phyloP scores from a whole-genome alignment of 768 basidiomycete species.

The Hygrophorus russula region DNA sequence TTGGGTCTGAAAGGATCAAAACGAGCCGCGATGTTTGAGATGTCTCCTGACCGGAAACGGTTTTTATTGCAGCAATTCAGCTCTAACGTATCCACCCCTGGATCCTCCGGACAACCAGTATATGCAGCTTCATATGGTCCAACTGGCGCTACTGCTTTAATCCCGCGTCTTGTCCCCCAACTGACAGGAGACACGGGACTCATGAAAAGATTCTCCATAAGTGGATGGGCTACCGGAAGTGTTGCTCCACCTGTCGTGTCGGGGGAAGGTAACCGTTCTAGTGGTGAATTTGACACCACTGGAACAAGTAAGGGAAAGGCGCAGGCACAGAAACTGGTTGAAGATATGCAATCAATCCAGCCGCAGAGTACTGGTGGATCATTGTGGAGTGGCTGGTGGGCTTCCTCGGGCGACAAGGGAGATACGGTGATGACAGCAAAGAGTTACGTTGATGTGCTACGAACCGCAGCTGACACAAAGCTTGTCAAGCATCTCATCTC shows the following conservation, averaged over 20 bases:
- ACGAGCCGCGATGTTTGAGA: constrained; percentile 47
- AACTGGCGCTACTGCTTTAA: constrained; percentile 40
- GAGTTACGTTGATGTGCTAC: constrained; percentile 55
- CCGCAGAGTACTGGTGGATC: constrained; percentile 61
- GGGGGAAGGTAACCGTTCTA: constrained; percentile 21
- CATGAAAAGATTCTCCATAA: constrained; percentile 57
- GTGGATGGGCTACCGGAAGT: constrained; percentile 40
- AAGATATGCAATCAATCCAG: constrained; percentile 29
- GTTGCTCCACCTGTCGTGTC: constrained; percentile 24
- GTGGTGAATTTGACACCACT: constrained; percentile 24
- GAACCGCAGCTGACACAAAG: constrained; percentile 39
- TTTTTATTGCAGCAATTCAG: constrained; percentile 47
- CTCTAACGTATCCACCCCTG: constrained; percentile 19
- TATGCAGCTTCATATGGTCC: constrained; percentile 48
- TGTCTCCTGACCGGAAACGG: constrained; percentile 53
- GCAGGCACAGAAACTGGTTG: constrained; percentile 20
- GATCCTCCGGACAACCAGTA: constrained; percentile 18
- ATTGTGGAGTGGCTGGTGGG: constrained; percentile 64
- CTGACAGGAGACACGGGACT: constrained; percentile 61
- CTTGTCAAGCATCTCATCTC: constrained; percentile 72
- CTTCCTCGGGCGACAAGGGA: constrained; percentile 41
- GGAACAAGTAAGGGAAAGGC: constrained; percentile 15
- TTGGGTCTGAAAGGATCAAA: constrained; percentile 65
- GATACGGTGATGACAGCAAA: constrained; percentile 34
- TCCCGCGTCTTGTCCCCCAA: constrained; percentile 63